Evolutionary conservation across 208 protist genomes (phyloP), one percentile per base, ranked within the genome.

Genomic region (Leishmania gerbilli): DNA sequence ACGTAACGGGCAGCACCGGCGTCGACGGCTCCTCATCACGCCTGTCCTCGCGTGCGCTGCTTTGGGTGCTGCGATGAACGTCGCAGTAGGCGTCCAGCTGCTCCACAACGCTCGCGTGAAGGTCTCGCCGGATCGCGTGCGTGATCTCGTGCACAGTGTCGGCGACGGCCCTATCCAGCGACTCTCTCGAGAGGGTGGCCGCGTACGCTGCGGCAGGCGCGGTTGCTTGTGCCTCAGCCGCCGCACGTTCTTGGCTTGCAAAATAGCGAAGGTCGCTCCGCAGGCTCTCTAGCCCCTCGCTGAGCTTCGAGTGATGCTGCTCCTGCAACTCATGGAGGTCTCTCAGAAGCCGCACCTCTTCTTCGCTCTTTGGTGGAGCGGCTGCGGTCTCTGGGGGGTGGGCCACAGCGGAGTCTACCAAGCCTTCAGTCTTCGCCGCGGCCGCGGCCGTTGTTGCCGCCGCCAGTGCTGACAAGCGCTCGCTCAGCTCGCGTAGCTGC

Each of bases 31-130:
- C 72, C 0, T 53, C 56, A 24, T 21, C 64, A 31, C 27, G 9
- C 3, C 34, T 37, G 40, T 64, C 64, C 13, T 77, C 71, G 58
- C 64, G 31, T 53, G 27, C 58, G 69, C 74, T 37, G 5, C 27
- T 69, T 3, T 65, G 55, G 51, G 27, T 24, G 37, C 37, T 60
- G 21, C 82, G 82, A 55, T 69, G 64, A n/a, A 86, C 78, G 47
- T 86, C 82, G 58, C 82, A 86, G 82, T 86, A 86, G 58, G 58
- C 69, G 78, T 82, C 82, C 13, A 86, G 79, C 74, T 86, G 82
- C 53, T 82, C 7, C 19, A 65, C 24, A 34, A 86, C 67, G 55
- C 47, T 86, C 3, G 49, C 34, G 7, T 82, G 58, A 31, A 86
- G 80, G 37, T 49, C n/a, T 4, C 80, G n/a, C 13, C 74, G 74